Conservation (phyloP, 2,329 filamentous ascomycete genomes). For the Coniochaeta ligniaria region DNA sequence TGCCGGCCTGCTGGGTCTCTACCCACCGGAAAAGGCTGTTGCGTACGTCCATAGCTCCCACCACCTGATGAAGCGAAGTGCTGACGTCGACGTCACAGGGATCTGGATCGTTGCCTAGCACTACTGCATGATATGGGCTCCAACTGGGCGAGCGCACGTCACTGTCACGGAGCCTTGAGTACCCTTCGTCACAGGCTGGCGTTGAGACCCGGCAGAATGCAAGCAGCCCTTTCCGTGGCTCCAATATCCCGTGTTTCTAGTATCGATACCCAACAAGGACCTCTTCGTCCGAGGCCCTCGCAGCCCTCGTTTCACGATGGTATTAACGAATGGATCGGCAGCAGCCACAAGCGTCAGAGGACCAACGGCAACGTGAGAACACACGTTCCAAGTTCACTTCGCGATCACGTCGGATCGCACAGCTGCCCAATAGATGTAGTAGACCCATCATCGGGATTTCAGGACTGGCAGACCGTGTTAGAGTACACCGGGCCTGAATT, state of each 20-base stretch:
- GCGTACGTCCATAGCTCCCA: not conserved
- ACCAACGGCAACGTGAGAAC: not conserved
- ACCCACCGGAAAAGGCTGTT: conserved; percentile 13
- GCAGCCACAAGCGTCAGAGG: conserved; percentile 1
- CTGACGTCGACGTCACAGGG: not conserved
- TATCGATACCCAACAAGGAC: not conserved
- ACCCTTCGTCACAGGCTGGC: not conserved
- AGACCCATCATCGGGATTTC: not conserved
- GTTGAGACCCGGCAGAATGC: not conserved
- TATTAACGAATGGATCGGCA: not conserved
- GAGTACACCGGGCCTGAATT: conserved; percentile 4
- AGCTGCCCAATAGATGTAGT: not conserved
- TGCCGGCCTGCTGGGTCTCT: conserved; percentile 21
- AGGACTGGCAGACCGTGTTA: conserved; percentile 4
- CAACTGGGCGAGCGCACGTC: conserved; percentile 1
- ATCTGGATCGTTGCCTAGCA: not conserved
- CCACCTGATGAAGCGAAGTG: not conserved
- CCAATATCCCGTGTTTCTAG: not conserved
- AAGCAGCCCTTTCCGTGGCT: not conserved
- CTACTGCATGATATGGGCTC: not conserved
- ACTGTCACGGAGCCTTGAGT: not conserved
- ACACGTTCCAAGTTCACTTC: not conserved
- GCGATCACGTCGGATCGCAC: not conserved
- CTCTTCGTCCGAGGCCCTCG: not conserved
- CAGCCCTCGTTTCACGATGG: not conserved